Conservation (phyloP, 2,329 filamentous ascomycete species). For the Colletotrichum incanum region DNA sequence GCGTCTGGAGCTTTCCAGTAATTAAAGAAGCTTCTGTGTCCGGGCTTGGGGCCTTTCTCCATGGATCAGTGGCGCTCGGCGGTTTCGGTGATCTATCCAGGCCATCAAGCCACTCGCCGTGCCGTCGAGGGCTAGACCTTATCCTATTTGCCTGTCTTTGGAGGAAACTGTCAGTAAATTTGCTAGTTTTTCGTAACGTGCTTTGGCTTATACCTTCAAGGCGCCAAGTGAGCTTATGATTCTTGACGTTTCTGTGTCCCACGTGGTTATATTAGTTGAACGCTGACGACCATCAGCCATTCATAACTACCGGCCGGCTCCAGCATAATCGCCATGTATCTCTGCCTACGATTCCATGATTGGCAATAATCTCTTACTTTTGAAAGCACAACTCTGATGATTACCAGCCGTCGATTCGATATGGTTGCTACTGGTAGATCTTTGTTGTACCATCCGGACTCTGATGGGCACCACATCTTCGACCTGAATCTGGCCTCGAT, state of each 20-base stretch:
- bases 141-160: background rate
- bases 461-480: slow-evolving; percentile 36
- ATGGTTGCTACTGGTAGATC: slow-evolving; percentile 2
- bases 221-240: background rate
- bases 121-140: slow-evolving; percentile 1
- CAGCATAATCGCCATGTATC: slow-evolving; percentile 5
- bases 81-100: background rate
- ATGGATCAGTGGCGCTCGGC: slow-evolving; percentile 6
- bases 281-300: background rate
- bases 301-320: slow-evolving; percentile 15
- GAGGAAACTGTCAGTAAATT: background rate
- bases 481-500: slow-evolving; percentile 37
- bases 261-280: slow-evolving; percentile 3
- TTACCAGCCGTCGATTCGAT: background rate
- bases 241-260: slow-evolving; percentile 22
- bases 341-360: background rate
- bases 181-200: background rate
- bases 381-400: slow-evolving; percentile 3
- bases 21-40: background rate
- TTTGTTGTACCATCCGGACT: slow-evolving; percentile 24
- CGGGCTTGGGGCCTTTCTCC: background rate
- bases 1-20: background rate
- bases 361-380: slow-evolving; percentile 3
- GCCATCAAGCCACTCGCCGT: background rate
- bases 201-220: slow-evolving; percentile 1